Base-by-base conservation (phyloP, 805 yeast species). In the Phaffomyces opuntiae region DNA sequence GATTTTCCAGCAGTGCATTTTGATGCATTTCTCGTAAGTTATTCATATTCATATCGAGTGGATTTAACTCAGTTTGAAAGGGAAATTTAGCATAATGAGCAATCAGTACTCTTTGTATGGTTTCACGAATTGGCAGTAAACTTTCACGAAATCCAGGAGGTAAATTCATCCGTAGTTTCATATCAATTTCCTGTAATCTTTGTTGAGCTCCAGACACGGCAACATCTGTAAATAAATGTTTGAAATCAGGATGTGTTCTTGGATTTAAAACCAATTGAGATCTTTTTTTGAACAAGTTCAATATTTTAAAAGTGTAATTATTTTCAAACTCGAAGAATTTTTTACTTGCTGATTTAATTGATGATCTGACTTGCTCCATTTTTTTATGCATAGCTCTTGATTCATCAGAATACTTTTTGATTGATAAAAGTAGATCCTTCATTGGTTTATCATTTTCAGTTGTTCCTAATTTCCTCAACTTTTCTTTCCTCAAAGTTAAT, bases 381-480 rank as follows among this genome's bases (percentile, higher is more conserved):
- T 29, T 38, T 11, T 7, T 14, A 33, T 47, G 48, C 4, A 9
- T 5, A 6, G 36, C 27, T 26, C 31, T 38, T n/a, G 52, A 49
- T 16, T 34, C 27, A 7, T 43, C 37, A 9, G 52, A 49, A 19
- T 39, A 32, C 4, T 36, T 39, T 6, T 38, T 38, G 14, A 49
- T 34, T 11, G 19, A 34, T 12, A 39, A 33, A 8, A 44, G 21
- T 7, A 44, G 16, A 8, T 35, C 34, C n/a, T 19, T n/a, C 21
- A 49, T 24, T 9, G 40, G 38, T 19, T 17, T 29, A 31, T 42
- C 47, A 14, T 27, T 19, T 7, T 31, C 24, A 2, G 29, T 8
- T 9, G 49, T 21, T 9, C 52, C 52, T 24, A 47, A 27, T 35
- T 33, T 47, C 21, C 32, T 35, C 4, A 47, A 16, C 40, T 27